Percentiles rank a stretch among this genome's conserved stretches.
These are phyloP conservation scores for Ascochyta lentis DNA, from an alignment of 2,329 filamentous ascomycete genomes.

Conservation along the genomic window DNA sequence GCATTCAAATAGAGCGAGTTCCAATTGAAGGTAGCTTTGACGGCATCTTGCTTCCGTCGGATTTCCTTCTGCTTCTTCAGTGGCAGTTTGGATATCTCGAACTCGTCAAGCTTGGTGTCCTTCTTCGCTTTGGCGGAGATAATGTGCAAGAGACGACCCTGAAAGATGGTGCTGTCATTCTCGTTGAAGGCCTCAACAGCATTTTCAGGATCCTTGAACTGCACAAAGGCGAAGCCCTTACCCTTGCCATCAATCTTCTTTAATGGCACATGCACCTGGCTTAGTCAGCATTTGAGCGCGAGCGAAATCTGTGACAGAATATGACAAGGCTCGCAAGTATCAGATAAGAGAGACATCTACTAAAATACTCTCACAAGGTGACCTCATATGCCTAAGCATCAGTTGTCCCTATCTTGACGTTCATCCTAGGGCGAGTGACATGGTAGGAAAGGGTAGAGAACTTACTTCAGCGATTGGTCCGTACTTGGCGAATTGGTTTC, in stretches of 20 bases:
- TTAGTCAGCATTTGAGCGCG: conserved; percentile 25
- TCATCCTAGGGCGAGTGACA: conserved; percentile 73
- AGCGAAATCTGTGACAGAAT: background rate
- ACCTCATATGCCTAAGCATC: conserved; percentile 92
- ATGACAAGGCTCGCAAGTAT: conserved; percentile 52
- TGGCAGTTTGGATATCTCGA: conserved; percentile 86
- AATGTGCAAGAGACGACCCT: conserved; percentile 90
- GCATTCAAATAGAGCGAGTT: conserved; percentile 99
- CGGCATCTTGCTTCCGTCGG: conserved; percentile 80
- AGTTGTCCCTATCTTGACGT: conserved; percentile 99
- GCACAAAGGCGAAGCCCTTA: conserved; percentile 91
- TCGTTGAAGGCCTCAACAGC: conserved; percentile 80
- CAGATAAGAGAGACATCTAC: conserved; percentile 99
- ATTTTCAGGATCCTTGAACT: conserved; percentile 73
- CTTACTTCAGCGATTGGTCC: conserved; percentile 89
- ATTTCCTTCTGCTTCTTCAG: conserved; percentile 94
- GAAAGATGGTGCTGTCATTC: conserved; percentile 85
- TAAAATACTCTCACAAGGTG: conserved; percentile 95
- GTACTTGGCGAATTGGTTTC: conserved; percentile 72
- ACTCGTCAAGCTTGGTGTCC: conserved; percentile 83
- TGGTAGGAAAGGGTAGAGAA: conserved; percentile 23
- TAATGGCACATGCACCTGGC: conserved; percentile 85
- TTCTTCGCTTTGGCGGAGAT: conserved; percentile 84
- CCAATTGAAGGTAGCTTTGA: conserved; percentile 87
- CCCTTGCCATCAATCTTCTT: conserved; percentile 72